A percentile compares a stretch with the other conserved stretches of the same genome.
Conservation (phyloP, 192 early-diverging fungal genomes). For the Backusella westeae region DNA sequence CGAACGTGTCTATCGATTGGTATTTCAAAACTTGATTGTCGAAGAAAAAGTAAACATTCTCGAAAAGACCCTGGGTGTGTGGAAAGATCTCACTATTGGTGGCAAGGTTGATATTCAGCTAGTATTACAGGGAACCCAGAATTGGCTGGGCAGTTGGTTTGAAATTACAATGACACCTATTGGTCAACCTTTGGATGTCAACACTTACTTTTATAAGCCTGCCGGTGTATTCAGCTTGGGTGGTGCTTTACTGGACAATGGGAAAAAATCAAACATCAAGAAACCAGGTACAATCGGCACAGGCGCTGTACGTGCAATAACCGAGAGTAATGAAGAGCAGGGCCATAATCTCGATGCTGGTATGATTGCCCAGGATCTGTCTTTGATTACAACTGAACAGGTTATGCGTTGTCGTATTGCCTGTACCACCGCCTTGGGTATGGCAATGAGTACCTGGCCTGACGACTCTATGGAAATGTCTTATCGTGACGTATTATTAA, state of each 20-base stretch:
- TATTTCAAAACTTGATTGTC: conserved; percentile 92
- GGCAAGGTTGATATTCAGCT: conserved; percentile 18
- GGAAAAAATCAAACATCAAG: neutral
- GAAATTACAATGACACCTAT: conserved; percentile 79
- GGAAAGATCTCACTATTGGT: conserved; percentile 54
- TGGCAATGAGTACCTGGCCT: conserved; percentile 60
- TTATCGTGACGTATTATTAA: conserved; percentile 54
- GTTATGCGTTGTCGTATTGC: conserved; percentile 81
- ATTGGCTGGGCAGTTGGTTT: conserved; percentile 60
- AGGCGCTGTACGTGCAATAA: neutral
- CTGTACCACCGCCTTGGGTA: conserved; percentile 78
- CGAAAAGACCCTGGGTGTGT: conserved; percentile 58
- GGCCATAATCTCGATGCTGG: conserved; percentile 82
- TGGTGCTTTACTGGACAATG: conserved; percentile 14
- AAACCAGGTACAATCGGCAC: neutral
- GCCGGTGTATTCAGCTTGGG: conserved; percentile 41
- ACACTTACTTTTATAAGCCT: conserved; percentile 43
- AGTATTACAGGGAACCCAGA: conserved; percentile 29
- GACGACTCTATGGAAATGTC: conserved; percentile 42
- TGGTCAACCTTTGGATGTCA: conserved; percentile 68
- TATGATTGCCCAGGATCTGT: conserved; percentile 91
- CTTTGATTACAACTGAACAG: conserved; percentile 69
- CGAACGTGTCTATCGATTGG: conserved; percentile 66
- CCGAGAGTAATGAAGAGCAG: conserved; percentile 33
- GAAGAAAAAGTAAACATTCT: conserved; percentile 76